A percentile compares a stretch with the other conserved stretches of the same genome.
Evolutionary conservation across 495 filamentous ascomycete species (phyloP).

Genomic region (Bryoglossum gracile): DNA sequence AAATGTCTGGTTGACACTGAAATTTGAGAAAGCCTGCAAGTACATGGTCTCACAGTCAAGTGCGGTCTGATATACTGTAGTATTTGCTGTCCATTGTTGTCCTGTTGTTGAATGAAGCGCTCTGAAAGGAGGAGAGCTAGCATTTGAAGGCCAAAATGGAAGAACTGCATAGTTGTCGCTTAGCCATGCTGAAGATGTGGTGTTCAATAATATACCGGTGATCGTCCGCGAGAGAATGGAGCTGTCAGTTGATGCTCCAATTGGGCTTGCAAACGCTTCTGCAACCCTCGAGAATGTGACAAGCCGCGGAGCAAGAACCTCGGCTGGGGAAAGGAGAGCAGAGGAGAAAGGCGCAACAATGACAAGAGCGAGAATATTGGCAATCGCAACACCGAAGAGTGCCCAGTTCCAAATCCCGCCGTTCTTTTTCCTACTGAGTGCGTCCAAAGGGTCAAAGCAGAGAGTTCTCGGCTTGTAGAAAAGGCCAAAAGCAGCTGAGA

Average conservation of each 20-base stretch:
- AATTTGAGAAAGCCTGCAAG: slow-evolving; percentile 1
- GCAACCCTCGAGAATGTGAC: slow-evolving; percentile 23
- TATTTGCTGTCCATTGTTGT: slow-evolving; percentile 30
- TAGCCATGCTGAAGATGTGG: slow-evolving; percentile 36
- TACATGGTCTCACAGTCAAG: slow-evolving; percentile 26
- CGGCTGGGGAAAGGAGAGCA: slow-evolving; percentile 25
- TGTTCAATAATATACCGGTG: slow-evolving; percentile 29
- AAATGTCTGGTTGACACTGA: background rate
- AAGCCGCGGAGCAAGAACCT: slow-evolving; percentile 20
- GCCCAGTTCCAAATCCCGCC: slow-evolving; percentile 21
- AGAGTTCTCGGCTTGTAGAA: slow-evolving; percentile 23
- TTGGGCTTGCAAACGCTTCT: slow-evolving; percentile 4
- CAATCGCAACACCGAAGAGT: slow-evolving; percentile 25
- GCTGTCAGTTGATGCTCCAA: background rate
- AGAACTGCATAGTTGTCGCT: slow-evolving; percentile 31
- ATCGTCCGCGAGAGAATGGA: slow-evolving; percentile 30
- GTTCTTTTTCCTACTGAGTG: slow-evolving; percentile 22
- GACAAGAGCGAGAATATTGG: slow-evolving; percentile 31
- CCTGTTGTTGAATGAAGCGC: slow-evolving; percentile 19
- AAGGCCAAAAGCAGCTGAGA: slow-evolving; percentile 23
- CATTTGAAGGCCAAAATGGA: slow-evolving; percentile 31
- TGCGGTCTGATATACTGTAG: slow-evolving; percentile 29
- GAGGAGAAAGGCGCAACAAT: slow-evolving; percentile 32
- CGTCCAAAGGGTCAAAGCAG: slow-evolving; percentile 26
- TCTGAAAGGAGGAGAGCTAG: slow-evolving; percentile 19